A percentile compares a stretch with the other conserved stretches of the same genome.
Evolutionary conservation across 345 rosid genomes (phyloP).

Genomic region (Odontarrhena argentea): DNA sequence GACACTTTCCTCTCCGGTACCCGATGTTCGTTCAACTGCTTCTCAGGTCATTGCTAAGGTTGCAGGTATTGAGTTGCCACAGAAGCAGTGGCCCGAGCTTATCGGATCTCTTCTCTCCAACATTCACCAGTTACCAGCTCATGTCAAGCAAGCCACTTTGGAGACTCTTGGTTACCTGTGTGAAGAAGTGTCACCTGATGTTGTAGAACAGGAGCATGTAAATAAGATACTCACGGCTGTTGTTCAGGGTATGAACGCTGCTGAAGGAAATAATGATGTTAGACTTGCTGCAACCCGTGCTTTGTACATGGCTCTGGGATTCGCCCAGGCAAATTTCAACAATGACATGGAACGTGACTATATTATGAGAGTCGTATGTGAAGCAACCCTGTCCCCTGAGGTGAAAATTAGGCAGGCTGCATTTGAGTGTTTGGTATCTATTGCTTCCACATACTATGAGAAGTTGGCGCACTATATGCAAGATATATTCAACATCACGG

Average conservation of each 20-base stretch:
- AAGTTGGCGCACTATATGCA: slow-evolving; percentile 56
- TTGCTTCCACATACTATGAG: slow-evolving; percentile 64
- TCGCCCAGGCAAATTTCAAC: slow-evolving; percentile 70
- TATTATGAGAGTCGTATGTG: slow-evolving; percentile 70
- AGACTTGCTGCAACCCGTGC: slow-evolving; percentile 69
- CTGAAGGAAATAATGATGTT: slow-evolving; percentile 60
- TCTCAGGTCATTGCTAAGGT: slow-evolving; percentile 74
- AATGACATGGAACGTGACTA: slow-evolving; percentile 73
- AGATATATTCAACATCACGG: slow-evolving; percentile 60
- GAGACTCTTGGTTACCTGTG: slow-evolving; percentile 81
- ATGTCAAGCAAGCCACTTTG: slow-evolving; percentile 71
- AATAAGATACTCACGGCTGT: slow-evolving; percentile 75
- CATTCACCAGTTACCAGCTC: slow-evolving; percentile 65
- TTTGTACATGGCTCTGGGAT: slow-evolving; percentile 62
- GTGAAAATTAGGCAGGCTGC: slow-evolving; percentile 64
- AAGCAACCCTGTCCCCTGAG: slow-evolving; percentile 59
- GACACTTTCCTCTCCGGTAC: slow-evolving; percentile 61
- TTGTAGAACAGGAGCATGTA: slow-evolving; percentile 74
- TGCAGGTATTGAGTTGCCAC: slow-evolving; percentile 79
- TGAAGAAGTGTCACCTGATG: slow-evolving; percentile 77
- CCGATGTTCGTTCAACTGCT: slow-evolving; percentile 68
- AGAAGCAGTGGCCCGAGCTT: slow-evolving; percentile 81
- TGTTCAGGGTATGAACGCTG: slow-evolving; percentile 66
- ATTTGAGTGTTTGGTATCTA: slow-evolving; percentile 68
- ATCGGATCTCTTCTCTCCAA: slow-evolving; percentile 63